These are phyloP conservation scores for Rhodotorula sp. DNA, from an alignment of 1,284 basidiomycete genomes.

Conservation along the genomic window DNA sequence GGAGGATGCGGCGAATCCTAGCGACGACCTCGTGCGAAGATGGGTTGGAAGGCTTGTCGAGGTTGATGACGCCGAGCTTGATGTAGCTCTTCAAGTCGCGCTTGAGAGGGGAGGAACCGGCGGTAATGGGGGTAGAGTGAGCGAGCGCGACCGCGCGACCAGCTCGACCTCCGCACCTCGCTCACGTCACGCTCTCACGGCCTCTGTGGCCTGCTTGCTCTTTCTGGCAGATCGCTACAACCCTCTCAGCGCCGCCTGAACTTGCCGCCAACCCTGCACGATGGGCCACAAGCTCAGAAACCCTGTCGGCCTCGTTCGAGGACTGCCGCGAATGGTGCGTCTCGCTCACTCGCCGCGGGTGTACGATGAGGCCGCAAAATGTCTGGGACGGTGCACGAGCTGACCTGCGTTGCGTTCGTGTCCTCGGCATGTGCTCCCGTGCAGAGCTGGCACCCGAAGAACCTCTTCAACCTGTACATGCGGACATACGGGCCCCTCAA, in stretches of 20 bases:
- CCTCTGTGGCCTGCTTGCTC: neutral
- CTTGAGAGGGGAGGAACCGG: constrained; percentile 67
- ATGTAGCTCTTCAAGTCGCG: constrained; percentile 87
- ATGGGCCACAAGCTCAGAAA: constrained; percentile 32
- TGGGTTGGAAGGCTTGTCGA: constrained; percentile 99
- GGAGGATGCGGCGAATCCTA: constrained; percentile 92
- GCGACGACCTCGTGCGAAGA: constrained; percentile 99
- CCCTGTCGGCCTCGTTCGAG: constrained; percentile 31
- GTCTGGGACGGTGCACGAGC: neutral
- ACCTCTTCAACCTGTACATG: constrained; percentile 77
- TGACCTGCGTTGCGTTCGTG: neutral
- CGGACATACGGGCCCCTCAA: constrained; percentile 57
- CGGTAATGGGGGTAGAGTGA: constrained; percentile 96
- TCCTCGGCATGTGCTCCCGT: constrained; percentile 25
- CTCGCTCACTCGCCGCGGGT: no score
- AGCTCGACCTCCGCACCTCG: neutral
- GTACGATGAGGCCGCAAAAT: neutral
- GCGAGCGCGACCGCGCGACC: constrained; percentile 51
- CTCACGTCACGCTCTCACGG: neutral
- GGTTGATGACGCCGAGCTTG: constrained; percentile 97
- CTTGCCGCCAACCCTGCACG: neutral
- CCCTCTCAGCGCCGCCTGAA: neutral
- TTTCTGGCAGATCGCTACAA: no score
- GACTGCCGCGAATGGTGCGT: constrained; percentile 39
- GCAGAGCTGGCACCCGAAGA: constrained; percentile 70